Conservation (phyloP, 176 grass and related monocot genomes). For the Otatea glauca region DNA sequence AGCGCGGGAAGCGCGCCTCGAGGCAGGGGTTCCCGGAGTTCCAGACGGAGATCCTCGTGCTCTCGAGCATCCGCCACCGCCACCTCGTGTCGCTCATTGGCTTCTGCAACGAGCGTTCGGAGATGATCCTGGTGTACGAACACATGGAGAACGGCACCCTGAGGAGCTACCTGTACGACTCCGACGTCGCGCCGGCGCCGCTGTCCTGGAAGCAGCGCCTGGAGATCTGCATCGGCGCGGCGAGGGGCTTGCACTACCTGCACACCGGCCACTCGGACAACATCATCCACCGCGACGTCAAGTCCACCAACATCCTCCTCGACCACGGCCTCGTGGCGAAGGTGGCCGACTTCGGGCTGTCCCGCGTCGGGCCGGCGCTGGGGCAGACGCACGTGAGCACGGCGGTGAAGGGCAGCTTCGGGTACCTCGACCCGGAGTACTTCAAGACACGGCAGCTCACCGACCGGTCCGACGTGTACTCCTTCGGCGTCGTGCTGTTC, state of each 20-base stretch:
- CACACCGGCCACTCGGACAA: conserved; percentile 54
- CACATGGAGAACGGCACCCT: conserved; percentile 57
- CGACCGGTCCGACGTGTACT: conserved; percentile 61
- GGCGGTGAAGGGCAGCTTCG: conserved; percentile 14
- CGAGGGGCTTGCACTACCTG: conserved; percentile 65
- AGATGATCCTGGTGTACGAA: conserved; percentile 63
- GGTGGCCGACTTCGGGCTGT: conserved; percentile 63
- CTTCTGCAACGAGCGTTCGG: conserved; percentile 54
- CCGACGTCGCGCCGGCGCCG: background rate
- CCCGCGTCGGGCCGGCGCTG: conserved; percentile 34
- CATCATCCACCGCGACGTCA: conserved; percentile 89
- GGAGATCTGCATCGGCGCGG: conserved; percentile 66
- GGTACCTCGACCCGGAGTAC: conserved; percentile 34
- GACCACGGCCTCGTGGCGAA: conserved; percentile 48
- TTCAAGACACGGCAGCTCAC: conserved; percentile 59
- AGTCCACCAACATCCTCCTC: conserved; percentile 81
- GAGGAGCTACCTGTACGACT: conserved; percentile 43
- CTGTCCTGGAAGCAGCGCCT: conserved; percentile 69
- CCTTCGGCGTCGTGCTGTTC: conserved; percentile 56
- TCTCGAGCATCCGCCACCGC: conserved; percentile 53
- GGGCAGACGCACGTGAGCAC: conserved; percentile 28
- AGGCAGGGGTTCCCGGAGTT: conserved; percentile 57
- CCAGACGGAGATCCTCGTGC: conserved; percentile 52
- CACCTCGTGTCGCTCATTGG: conserved; percentile 58
- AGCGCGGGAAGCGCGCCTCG: conserved; percentile 39